A percentile compares a stretch with the other conserved stretches of the same genome.
These are phyloP conservation scores for Dendrobium officinale DNA, from an alignment of 106 monocot species.

Conservation along the genomic window DNA sequence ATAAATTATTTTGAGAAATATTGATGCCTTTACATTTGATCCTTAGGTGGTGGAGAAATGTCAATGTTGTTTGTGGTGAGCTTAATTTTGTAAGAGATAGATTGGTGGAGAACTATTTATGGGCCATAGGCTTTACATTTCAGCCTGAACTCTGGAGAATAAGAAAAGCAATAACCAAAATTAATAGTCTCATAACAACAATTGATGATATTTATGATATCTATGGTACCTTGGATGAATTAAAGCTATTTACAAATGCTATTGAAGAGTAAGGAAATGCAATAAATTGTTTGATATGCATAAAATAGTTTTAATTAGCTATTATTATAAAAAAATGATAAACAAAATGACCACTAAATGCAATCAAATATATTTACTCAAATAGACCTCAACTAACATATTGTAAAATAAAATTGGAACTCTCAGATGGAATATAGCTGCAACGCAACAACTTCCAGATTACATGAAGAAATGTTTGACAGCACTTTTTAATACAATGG, in stretches of 20 bases:
- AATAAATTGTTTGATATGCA: neutral
- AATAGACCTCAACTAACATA: neutral
- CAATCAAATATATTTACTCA: too few relatives aligned
- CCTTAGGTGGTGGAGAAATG: slow-evolving; percentile 50
- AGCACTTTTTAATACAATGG: slow-evolving; percentile 15
- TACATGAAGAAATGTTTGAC: slow-evolving; percentile 23
- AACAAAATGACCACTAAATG: too few relatives aligned
- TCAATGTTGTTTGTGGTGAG: slow-evolving; percentile 14
- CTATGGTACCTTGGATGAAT: slow-evolving; percentile 49
- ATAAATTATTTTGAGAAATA: neutral
- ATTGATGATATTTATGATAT: slow-evolving; percentile 65
- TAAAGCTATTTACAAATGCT: slow-evolving; percentile 43
- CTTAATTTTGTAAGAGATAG: slow-evolving; percentile 43
- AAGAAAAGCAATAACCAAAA: slow-evolving; percentile 16
- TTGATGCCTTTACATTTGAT: neutral
- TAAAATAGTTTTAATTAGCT: too few relatives aligned
- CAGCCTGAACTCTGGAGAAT: slow-evolving; percentile 12
- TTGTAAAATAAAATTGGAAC: neutral
- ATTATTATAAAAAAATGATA: too few relatives aligned
- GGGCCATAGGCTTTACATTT: slow-evolving; percentile 12
- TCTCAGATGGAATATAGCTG: slow-evolving; percentile 14
- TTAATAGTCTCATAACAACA: slow-evolving; percentile 15
- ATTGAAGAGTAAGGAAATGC: slow-evolving; percentile 25
- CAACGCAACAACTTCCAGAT: slow-evolving; percentile 15
- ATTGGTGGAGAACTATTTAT: slow-evolving; percentile 34